Evolutionary conservation across 495 filamentous ascomycete genomes (phyloP), one percentile per base, ranked within the genome.

Genomic region (Elaphomyces granulatus): DNA sequence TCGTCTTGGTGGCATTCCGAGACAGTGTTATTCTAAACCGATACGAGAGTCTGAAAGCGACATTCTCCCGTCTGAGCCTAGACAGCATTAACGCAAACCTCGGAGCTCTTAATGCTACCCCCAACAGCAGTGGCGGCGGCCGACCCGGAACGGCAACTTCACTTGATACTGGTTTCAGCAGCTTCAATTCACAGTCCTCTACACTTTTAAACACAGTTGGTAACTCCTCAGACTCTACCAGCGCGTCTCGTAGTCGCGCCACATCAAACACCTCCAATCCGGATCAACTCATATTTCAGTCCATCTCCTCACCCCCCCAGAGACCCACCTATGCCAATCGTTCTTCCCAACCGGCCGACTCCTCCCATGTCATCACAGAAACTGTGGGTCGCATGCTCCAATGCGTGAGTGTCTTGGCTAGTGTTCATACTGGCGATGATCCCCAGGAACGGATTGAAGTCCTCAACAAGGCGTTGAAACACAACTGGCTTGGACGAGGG

Each of bases 341-440:
- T 15, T 41, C 49, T 20, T 54, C 44, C 32, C 45, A 39, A 26
- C 47, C 55, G 6, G 50, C 61, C 0, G 83, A 87, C 49, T 77
- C 75, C n/a, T 83, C 86, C 17, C 78, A 87, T 43, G 72, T 94
- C 18, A 66, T 69, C 45, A 95, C 90, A 10, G 87, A 95, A 44
- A 93, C 85, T 39, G 88, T 94, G 7, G 90, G 85, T 1, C 70
- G 92, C 41, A 92, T 98, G 87, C 70, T 98, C 44, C 90, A 98
- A 60, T 98, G 92, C 53, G 79, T 98, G 56, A 83, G 78, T 49
- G 88, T 98, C 8, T 66, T 96, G 1, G 80, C 83, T 8, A 79
- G 78, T 46, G 73, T 92, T 9, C 77, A 80, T 51, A 74, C 63
- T 1, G 68, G 69, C 3, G 83, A 92, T 46, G 74, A 78, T n/a